Percentiles rank a stretch among this genome's conserved stretches.
phyloP scores from a whole-genome alignment of 176 grass and related monocot species.

The Carex myosuroides region DNA sequence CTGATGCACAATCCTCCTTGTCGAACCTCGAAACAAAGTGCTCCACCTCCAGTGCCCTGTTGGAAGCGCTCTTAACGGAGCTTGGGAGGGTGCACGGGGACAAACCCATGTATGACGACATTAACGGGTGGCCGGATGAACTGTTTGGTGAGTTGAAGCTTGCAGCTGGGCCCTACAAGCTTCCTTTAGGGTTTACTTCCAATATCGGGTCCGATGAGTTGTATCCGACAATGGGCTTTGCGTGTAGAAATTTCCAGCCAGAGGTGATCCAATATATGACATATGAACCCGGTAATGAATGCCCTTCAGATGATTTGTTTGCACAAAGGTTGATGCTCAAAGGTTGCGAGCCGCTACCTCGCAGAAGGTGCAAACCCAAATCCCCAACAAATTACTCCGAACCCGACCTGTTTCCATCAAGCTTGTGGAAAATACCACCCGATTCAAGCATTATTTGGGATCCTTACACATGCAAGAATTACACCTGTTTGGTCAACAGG shows the following conservation, averaged over 20 bases:
- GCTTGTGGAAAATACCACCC: conserved; percentile 60
- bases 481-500: conserved; percentile 67
- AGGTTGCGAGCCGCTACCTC: conserved; percentile 81
- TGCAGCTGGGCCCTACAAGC: conserved; percentile 37
- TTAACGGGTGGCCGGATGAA: conserved; percentile 23
- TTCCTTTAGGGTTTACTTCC: conserved; percentile 30
- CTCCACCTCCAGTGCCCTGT: conserved; percentile 43
- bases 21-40: conserved; percentile 42
- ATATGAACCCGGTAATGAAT: conserved; percentile 42
- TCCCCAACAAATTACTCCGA: conserved; percentile 41
- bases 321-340: conserved; percentile 52
- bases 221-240: conserved; percentile 31
- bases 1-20: conserved; percentile 21
- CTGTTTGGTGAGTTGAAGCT: conserved; percentile 41
- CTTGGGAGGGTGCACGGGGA: conserved; percentile 50
- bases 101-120: conserved; percentile 1
- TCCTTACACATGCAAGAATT: conserved; percentile 89
- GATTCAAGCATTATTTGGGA: conserved; percentile 66
- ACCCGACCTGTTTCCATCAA: conserved; percentile 37
- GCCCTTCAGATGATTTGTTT: conserved; percentile 47
- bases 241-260: conserved; percentile 28
- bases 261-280: conserved; percentile 38
- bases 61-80: conserved; percentile 51
- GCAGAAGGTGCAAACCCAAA: conserved; percentile 54
- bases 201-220: conserved; percentile 35